Conservation (phyloP, 2,329 filamentous ascomycete species). For the Paraphoma chrysanthemicola region DNA sequence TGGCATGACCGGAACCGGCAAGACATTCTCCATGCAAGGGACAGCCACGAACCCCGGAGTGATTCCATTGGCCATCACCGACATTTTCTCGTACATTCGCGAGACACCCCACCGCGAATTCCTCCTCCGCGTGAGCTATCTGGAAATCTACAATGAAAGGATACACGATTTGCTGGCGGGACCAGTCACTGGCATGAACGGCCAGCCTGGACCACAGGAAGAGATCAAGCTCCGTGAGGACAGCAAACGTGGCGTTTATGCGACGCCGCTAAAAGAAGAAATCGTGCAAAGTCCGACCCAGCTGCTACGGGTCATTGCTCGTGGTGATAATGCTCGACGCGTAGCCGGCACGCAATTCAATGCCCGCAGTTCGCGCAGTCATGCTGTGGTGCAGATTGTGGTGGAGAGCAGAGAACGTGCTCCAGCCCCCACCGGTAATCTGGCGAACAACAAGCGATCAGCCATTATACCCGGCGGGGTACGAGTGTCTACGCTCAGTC, state of each 20-base stretch:
- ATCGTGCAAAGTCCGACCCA: conserved; percentile 98
- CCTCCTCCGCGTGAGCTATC: conserved; percentile 90
- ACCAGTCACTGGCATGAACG: conserved; percentile 64
- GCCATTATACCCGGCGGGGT: conserved; percentile 77
- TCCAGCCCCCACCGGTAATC: conserved; percentile 56
- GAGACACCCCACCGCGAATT: conserved; percentile 96
- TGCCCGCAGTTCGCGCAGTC: conserved; percentile 92
- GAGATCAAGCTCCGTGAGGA: conserved; percentile 98
- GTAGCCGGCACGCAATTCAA: conserved; percentile 98
- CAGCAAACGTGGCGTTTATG: conserved; percentile 94
- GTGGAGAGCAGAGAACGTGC: conserved; percentile 93
- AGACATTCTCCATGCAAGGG: conserved; percentile 99
- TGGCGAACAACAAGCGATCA: conserved; percentile 51
- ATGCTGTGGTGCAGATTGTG: conserved; percentile 97
- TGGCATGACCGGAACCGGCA: conserved; percentile 98
- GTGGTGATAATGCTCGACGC: conserved; percentile 87
- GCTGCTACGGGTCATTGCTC: conserved; percentile 89
- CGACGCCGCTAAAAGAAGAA: conserved; percentile 94
- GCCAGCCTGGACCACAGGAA: conserved; percentile 66
- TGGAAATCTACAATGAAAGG: conserved; percentile 98
- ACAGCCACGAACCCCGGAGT: conserved; percentile 95
- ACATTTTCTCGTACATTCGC: conserved; percentile 98
- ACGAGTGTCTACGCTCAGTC: conserved; percentile 88
- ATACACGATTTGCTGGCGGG: conserved; percentile 92
- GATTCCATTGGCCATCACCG: conserved; percentile 94